Base-by-base conservation (phyloP, 169 alveolate species). In the Cyclospora cayetanensis region DNA sequence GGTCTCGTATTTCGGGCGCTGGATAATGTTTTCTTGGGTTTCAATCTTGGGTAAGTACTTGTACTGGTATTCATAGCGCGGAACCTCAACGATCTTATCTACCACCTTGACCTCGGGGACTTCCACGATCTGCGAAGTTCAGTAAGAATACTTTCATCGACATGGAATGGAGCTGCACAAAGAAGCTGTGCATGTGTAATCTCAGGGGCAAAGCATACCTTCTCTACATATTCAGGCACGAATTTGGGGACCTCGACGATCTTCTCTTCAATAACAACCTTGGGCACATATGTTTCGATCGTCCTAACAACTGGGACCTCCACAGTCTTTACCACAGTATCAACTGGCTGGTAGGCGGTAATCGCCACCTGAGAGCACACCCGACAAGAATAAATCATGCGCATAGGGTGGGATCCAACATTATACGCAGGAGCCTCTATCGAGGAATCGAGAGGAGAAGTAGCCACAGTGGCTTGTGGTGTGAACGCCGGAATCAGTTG, bases 31-130 rank as follows among this genome's bases (percentile, higher is more conserved):
- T 39, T 96, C 97, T 84, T 94, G 91, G n/a, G 95, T 93, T 66
- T 96, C 97, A 43, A 95, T 95, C 90, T 95, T 96, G 39, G 95
- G 96, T 39, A 95, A 95, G 77, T 96, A 96, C 65, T 96, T 96
- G 66, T 91, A 95, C 70, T 94, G 92, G 74, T 95, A 96, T 66
- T 95, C 96, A 37, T 92, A 91, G 50, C 94, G 92, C 4, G 97
- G 97, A 22, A 95, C 96, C 80, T 96, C 97, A 7, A 95, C 95
- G 35, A 96, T 94, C 92, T 96, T 95, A 89, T 96, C 97, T n/a
- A 96, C 95, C 42, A 92, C 94, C 84, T 95, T 95, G 80, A 96
- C 95, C 83, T 95, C 97, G 11, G 97, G 97, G 20, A 96, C 97
- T 65, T 96, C 97, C 60, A 96, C 96, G 68, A 96, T 91, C 96